A percentile compares a stretch with the other conserved stretches of the same genome.
These are phyloP conservation scores for Chloromonas sp. DNA, from an alignment of 163 green algal species.

Conservation along the genomic window DNA sequence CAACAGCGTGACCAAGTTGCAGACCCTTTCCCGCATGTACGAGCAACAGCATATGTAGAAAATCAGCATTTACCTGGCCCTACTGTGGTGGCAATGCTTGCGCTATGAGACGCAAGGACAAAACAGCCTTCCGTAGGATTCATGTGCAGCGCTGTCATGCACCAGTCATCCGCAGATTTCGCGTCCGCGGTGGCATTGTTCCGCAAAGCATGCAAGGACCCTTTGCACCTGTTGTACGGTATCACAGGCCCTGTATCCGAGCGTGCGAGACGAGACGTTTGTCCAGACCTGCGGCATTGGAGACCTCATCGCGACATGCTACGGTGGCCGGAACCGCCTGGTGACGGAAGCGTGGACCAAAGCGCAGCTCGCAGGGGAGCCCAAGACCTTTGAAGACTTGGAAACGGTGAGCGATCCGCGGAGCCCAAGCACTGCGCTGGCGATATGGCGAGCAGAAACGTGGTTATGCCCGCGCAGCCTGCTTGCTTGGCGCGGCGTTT, in stretches of 20 bases:
- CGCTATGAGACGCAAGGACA: not conserved
- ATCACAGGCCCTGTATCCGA: constrained; percentile 3
- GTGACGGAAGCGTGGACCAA: not conserved
- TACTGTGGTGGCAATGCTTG: not conserved
- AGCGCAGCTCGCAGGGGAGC: not conserved
- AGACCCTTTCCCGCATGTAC: no score
- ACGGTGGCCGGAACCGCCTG: constrained; percentile 34
- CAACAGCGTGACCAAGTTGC: not conserved
- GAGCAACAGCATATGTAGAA: no score
- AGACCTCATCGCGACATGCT: constrained; percentile 76
- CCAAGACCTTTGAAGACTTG: not conserved
- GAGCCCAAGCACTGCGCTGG: no score
- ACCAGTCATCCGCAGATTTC: not conserved
- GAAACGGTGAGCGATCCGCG: not conserved
- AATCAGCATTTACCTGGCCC: not conserved
- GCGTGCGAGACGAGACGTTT: constrained; percentile 62
- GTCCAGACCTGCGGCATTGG: constrained; percentile 61
- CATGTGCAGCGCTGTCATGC: not conserved
- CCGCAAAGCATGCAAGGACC: not conserved
- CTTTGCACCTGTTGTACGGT: not conserved
- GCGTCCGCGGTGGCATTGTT: not conserved
- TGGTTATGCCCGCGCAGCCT: not conserved
- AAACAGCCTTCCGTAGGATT: not conserved
- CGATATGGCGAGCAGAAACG: no score
- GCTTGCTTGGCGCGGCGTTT: not conserved